These are phyloP conservation scores for Epithele typhae DNA, from an alignment of 768 basidiomycete genomes.

Conservation along the genomic window DNA sequence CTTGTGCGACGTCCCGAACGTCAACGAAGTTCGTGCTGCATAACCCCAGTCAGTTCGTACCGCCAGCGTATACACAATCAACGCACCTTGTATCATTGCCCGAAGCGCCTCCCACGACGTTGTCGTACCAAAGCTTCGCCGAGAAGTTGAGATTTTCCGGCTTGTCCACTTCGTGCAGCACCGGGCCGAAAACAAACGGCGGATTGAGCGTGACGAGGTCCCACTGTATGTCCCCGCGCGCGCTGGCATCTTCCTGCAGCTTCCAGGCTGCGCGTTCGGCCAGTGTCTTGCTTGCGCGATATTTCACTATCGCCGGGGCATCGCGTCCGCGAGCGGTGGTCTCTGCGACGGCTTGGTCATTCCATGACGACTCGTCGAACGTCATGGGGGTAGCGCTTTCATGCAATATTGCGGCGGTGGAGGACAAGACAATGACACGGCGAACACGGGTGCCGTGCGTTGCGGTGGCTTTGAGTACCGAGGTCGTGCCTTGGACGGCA, in stretches of 20 bases:
- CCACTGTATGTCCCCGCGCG: slow-evolving; percentile 33
- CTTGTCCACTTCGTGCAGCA: slow-evolving; percentile 28
- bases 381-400: slow-evolving; percentile 25
- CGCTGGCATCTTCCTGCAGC: slow-evolving; percentile 40
- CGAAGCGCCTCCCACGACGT: slow-evolving; percentile 14
- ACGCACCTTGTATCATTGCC: slow-evolving; percentile 11
- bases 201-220: slow-evolving; percentile 54
- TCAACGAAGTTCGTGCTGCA: slow-evolving; percentile 28
- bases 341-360: slow-evolving; percentile 40
- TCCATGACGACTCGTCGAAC: slow-evolving; percentile 55
- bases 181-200: slow-evolving; percentile 32
- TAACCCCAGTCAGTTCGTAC: too few relatives aligned
- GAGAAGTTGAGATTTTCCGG: slow-evolving; percentile 35
- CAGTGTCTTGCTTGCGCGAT: slow-evolving; percentile 53
- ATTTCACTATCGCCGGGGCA: slow-evolving; percentile 38
- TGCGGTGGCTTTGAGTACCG: slow-evolving; percentile 54
- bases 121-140: slow-evolving; percentile 16
- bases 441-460: slow-evolving; percentile 42
- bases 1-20: slow-evolving; percentile 51
- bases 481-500: slow-evolving; percentile 65
- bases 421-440: slow-evolving; percentile 67
- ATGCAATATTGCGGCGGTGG: slow-evolving; percentile 50
- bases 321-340: slow-evolving; percentile 46
- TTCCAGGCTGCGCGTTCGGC: slow-evolving; percentile 60
- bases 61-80: slow-evolving; percentile 25